Conservation (phyloP, 495 filamentous ascomycete genomes). For the Xylaria intraflava region DNA sequence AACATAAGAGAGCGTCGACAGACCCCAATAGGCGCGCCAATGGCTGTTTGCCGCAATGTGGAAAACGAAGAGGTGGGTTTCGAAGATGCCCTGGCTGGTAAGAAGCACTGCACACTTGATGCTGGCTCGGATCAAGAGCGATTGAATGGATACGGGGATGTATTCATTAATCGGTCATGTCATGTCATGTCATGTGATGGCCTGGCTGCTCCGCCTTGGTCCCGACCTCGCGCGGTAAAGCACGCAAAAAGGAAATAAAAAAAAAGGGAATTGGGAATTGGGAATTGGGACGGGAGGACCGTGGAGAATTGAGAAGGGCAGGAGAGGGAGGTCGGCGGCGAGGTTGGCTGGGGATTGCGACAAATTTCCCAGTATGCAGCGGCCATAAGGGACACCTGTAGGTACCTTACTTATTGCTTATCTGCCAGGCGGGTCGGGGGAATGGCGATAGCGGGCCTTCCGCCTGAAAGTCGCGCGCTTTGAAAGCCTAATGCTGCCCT, state of each 20-base stretch:
- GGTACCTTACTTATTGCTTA: too few species aligned
- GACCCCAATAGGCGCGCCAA: neutral
- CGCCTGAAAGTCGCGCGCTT: neutral
- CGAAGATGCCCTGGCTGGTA: neutral
- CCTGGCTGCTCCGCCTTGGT: neutral
- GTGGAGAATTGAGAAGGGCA: conserved; percentile 8
- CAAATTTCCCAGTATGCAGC: conserved; percentile 14
- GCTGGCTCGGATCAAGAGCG: conserved; percentile 6
- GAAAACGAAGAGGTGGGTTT: neutral
- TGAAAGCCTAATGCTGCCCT: neutral
- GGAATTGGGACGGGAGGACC: conserved; percentile 1
- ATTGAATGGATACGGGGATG: neutral
- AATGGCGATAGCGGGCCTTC: too few species aligned
- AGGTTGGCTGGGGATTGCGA: conserved; percentile 13
- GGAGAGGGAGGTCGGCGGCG: conserved; percentile 8
- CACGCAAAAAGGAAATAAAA: neutral
- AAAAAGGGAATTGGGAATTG: neutral
- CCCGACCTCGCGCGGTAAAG: conserved; percentile 5
- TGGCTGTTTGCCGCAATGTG: neutral
- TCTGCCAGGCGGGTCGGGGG: too few species aligned
- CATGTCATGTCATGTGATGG: neutral
- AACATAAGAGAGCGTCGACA: neutral
- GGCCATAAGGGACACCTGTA: neutral
- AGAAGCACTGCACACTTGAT: neutral
- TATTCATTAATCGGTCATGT: conserved; percentile 8